Evolutionary conservation across 129 eudicot genomes (phyloP).

Genomic region (Artemisia tridentata): DNA sequence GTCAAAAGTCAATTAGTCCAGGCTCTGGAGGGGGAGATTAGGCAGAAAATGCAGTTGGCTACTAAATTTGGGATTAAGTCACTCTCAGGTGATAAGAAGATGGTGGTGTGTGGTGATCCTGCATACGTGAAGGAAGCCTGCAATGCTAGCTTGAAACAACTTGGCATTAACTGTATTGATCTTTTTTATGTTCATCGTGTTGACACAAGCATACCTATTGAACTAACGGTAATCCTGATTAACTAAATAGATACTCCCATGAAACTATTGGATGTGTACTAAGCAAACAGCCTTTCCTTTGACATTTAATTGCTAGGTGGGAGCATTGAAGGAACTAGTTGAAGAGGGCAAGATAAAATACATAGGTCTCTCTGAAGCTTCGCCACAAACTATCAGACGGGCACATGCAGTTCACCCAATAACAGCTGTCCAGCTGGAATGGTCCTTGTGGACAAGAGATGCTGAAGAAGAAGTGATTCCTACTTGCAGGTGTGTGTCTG

Average conservation of each 20-base stretch:
- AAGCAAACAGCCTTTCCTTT: neutral
- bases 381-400: slow-evolving; percentile 56
- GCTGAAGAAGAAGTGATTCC: slow-evolving; percentile 59
- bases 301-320: slow-evolving; percentile 37
- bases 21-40: slow-evolving; percentile 49
- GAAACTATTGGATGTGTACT: neutral
- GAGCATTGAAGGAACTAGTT: slow-evolving; percentile 53
- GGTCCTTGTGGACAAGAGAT: slow-evolving; percentile 70
- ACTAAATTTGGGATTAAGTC: slow-evolving; percentile 47
- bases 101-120: slow-evolving; percentile 44
- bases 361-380: slow-evolving; percentile 64
- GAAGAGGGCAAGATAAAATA: slow-evolving; percentile 63
- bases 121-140: slow-evolving; percentile 50
- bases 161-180: slow-evolving; percentile 44
- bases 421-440: slow-evolving; percentile 59
- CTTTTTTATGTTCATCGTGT: slow-evolving; percentile 56
- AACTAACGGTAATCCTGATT: slow-evolving; percentile 41
- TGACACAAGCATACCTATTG: slow-evolving; percentile 55
- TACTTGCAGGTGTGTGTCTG: slow-evolving; percentile 48
- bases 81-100: slow-evolving; percentile 33
- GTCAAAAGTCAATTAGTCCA: slow-evolving; percentile 19
- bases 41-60: slow-evolving; percentile 51
- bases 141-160: slow-evolving; percentile 55
- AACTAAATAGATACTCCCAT: neutral
- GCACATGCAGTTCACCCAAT: slow-evolving; percentile 59